A percentile compares a stretch with the other conserved stretches of the same genome.
Conservation (phyloP, 345 rosid genomes). For the Iberis pinnata region DNA sequence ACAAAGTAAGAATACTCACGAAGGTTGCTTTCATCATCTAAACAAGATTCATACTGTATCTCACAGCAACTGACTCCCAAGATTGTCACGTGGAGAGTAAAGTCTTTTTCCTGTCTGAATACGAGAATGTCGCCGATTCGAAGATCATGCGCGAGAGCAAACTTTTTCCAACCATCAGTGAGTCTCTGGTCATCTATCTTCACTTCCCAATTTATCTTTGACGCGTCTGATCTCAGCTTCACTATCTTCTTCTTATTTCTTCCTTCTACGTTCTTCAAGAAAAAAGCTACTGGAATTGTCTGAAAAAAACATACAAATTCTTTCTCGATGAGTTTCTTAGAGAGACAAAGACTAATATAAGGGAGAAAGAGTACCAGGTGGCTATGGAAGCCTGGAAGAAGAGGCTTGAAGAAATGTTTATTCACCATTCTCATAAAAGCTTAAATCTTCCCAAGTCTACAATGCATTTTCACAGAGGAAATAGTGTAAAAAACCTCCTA, state of each 20-base stretch:
- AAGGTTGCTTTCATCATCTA: background rate
- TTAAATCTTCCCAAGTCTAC: background rate
- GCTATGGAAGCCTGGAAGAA: constrained; percentile 13
- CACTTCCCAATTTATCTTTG: constrained; percentile 11
- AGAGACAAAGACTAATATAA: background rate
- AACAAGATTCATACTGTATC: background rate
- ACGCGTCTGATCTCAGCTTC: constrained; percentile 20
- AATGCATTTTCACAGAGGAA: background rate
- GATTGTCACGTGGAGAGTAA: background rate
- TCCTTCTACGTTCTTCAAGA: background rate
- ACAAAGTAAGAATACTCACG: background rate
- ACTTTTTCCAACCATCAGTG: constrained; percentile 21
- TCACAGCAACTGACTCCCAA: constrained; percentile 16
- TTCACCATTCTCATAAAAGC: background rate
- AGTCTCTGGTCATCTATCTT: constrained; percentile 21
- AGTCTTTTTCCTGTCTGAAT: constrained; percentile 3
- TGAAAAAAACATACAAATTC: constrained; percentile 10
- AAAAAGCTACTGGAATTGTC: constrained; percentile 22
- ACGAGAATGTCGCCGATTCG: constrained; percentile 5
- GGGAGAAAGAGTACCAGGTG: constrained; percentile 5
- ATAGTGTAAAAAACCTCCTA: too few relatives aligned
- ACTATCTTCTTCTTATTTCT: background rate
- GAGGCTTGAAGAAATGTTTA: constrained; percentile 13
- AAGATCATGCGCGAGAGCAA: constrained; percentile 4
- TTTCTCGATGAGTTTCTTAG: background rate